Evolutionary conservation across 2,329 filamentous ascomycete genomes (phyloP).

Genomic region (Colletotrichum viniferum): DNA sequence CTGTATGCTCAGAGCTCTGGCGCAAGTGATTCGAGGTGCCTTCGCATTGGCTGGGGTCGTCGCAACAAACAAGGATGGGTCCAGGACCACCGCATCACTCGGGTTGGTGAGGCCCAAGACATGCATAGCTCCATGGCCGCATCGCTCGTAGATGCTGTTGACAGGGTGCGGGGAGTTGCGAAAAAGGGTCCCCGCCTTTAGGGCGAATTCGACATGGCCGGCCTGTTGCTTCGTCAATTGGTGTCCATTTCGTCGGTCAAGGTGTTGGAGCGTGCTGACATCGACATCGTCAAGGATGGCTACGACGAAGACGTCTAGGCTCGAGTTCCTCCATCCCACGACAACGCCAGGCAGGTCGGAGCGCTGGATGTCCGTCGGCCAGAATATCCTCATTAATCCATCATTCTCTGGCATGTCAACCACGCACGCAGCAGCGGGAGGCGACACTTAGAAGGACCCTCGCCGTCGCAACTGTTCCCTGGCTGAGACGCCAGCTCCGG

Average conservation of each 20-base stretch:
- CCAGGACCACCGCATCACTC: slow-evolving; percentile 55
- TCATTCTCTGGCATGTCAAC: slow-evolving; percentile 73
- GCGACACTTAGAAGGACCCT: slow-evolving; percentile 81
- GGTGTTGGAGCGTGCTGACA: slow-evolving; percentile 51
- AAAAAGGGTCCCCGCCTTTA: slow-evolving; percentile 83
- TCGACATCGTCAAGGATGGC: slow-evolving; percentile 90
- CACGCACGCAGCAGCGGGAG: slow-evolving; percentile 28
- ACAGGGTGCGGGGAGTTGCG: slow-evolving; percentile 82
- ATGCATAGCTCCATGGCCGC: slow-evolving; percentile 81
- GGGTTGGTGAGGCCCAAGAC: slow-evolving; percentile 85
- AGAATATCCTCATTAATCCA: slow-evolving; percentile 98
- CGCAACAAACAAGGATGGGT: slow-evolving; percentile 73
- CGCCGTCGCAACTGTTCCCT: slow-evolving; percentile 92
- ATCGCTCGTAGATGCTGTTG: slow-evolving; percentile 80
- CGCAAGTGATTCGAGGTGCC: slow-evolving; percentile 76
- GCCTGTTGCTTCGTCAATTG: slow-evolving; percentile 52
- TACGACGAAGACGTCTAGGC: slow-evolving; percentile 87
- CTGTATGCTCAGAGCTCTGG: slow-evolving; percentile 76
- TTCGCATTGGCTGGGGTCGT: slow-evolving; percentile 53
- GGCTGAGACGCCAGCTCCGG: slow-evolving; percentile 84
- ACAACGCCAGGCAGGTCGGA: slow-evolving; percentile 81
- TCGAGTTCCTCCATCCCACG: slow-evolving; percentile 95
- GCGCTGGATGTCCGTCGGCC: slow-evolving; percentile 84
- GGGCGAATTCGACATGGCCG: slow-evolving; percentile 83
- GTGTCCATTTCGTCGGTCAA: not conserved